Evolutionary conservation across 1,284 basidiomycete species (phyloP).

Genomic region (Leucoagaricus sp.): DNA sequence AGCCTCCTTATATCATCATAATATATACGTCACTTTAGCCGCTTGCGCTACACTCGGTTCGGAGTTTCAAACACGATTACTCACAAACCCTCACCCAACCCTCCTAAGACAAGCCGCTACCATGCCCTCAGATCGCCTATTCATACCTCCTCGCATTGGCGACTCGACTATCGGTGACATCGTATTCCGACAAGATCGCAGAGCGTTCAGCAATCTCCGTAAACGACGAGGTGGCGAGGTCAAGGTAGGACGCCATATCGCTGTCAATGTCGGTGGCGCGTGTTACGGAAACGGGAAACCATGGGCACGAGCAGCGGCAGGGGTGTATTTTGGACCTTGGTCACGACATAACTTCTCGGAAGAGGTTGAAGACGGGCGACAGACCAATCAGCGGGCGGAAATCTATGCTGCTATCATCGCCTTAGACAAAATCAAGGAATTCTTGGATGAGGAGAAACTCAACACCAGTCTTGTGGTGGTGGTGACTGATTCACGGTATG

Average conservation of each 20-base stretch:
- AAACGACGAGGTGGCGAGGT: not conserved
- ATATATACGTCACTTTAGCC: too few species aligned
- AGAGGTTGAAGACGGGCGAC: not conserved
- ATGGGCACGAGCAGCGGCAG: not conserved
- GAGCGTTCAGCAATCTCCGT: not conserved
- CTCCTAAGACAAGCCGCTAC: too few species aligned
- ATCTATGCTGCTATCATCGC: constrained; percentile 12
- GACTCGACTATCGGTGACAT: not conserved
- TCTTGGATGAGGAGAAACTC: constrained; percentile 1
- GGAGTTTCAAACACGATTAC: too few species aligned
- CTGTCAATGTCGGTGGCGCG: constrained; percentile 5
- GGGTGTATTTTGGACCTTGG: constrained; percentile 7
- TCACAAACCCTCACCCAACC: too few species aligned
- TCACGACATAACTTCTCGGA: constrained; percentile 5
- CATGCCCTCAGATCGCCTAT: not conserved
- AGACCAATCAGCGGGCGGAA: constrained; percentile 16
- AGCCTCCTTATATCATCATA: too few species aligned
- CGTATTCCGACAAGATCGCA: not conserved
- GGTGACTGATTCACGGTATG: constrained; percentile 12
- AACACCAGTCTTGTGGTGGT: constrained; percentile 7
- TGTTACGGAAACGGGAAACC: constrained; percentile 1
- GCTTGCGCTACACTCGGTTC: too few species aligned
- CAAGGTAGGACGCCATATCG: not conserved
- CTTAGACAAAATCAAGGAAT: not conserved
- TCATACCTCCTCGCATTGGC: not conserved